Percentiles rank a stretch among this genome's conserved stretches.
These are phyloP conservation scores for Pseudonitzschia pungens DNA, from an alignment of 108 stramenopile species.

Conservation along the genomic window DNA sequence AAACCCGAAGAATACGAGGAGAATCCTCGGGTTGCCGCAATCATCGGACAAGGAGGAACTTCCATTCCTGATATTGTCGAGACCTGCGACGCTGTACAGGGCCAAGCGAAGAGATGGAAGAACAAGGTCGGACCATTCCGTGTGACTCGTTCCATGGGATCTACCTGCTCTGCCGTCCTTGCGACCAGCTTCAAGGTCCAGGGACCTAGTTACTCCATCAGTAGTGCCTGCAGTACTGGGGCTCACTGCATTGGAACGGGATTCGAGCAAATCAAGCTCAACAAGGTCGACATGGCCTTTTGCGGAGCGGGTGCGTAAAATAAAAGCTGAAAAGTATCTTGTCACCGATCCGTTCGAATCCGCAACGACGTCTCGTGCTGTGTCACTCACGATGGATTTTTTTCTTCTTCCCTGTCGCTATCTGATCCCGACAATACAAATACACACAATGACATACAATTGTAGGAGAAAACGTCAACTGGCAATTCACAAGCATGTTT, in stretches of 20 bases:
- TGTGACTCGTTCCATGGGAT: slow-evolving; percentile 92
- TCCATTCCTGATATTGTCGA: slow-evolving; percentile 90
- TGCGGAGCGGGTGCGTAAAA: slow-evolving; percentile 81
- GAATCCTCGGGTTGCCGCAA: slow-evolving; percentile 84
- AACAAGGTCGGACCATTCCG: slow-evolving; percentile 95
- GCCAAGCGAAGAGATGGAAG: slow-evolving; percentile 83
- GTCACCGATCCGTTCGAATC: no score
- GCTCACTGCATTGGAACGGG: slow-evolving; percentile 94
- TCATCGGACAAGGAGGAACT: slow-evolving; percentile 92
- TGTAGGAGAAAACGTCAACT: slow-evolving; percentile 81
- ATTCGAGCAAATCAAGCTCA: slow-evolving; percentile 88
- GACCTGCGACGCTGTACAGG: slow-evolving; percentile 84
- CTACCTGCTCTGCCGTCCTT: slow-evolving; percentile 85
- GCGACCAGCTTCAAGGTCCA: slow-evolving; percentile 91
- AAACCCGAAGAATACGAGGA: slow-evolving; percentile 83
- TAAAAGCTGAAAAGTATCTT: neutral
- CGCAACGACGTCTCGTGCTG: neutral
- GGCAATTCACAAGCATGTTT: slow-evolving; percentile 92
- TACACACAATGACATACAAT: no score
- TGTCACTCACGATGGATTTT: slow-evolving; percentile 1
- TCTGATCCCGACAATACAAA: no score
- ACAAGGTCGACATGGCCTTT: slow-evolving; percentile 88
- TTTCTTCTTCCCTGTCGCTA: neutral
- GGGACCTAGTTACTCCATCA: slow-evolving; percentile 85
- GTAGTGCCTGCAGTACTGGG: slow-evolving; percentile 88